phyloP scores from a whole-genome alignment of 2,329 filamentous ascomycete species.

The Cladosporium austrohemisphaericum region DNA sequence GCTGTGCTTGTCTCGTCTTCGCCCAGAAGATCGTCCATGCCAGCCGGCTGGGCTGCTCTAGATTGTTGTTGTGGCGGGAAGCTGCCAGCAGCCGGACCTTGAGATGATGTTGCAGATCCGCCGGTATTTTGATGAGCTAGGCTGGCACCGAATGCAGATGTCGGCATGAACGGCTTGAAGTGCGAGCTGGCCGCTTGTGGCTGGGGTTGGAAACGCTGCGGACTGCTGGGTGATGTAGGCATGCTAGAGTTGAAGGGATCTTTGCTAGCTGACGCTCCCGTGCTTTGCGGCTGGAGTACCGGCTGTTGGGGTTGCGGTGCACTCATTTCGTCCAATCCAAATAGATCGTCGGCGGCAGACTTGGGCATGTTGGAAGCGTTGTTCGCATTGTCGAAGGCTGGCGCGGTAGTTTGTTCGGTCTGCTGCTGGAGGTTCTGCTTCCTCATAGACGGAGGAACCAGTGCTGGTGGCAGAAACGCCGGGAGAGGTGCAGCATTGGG shows the following conservation, averaged over 20 bases:
- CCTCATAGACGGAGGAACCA: slow-evolving; percentile 85
- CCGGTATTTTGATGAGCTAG: slow-evolving; percentile 75
- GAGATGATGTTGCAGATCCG: slow-evolving; percentile 42
- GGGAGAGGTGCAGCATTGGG: slow-evolving; percentile 68
- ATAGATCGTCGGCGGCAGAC: slow-evolving; percentile 88
- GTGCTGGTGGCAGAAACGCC: slow-evolving; percentile 69
- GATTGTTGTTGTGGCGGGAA: slow-evolving; percentile 25
- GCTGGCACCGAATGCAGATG: slow-evolving; percentile 85
- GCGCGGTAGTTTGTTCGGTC: slow-evolving; percentile 45
- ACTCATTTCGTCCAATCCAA: slow-evolving; percentile 78
- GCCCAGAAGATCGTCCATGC: slow-evolving; percentile 80
- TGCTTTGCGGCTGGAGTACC: slow-evolving; percentile 63
- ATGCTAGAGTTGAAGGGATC: slow-evolving; percentile 61
- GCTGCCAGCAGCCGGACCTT: slow-evolving; percentile 25
- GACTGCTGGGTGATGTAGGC: slow-evolving; percentile 52
- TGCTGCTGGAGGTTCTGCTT: slow-evolving; percentile 54
- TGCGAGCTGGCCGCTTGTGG: slow-evolving; percentile 37
- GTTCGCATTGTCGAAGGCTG: slow-evolving; percentile 50
- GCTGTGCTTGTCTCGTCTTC: slow-evolving; percentile 73
- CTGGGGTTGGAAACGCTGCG: slow-evolving; percentile 30
- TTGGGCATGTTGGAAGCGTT: slow-evolving; percentile 54
- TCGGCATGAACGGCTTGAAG: slow-evolving; percentile 90
- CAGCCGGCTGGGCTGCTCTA: slow-evolving; percentile 39
- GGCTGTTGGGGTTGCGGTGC: slow-evolving; percentile 45
- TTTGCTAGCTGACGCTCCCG: slow-evolving; percentile 63